A percentile compares a stretch with the other conserved stretches of the same genome.
phyloP scores from a whole-genome alignment of 2,329 filamentous ascomycete species.

The Botrytis hyacinthi region DNA sequence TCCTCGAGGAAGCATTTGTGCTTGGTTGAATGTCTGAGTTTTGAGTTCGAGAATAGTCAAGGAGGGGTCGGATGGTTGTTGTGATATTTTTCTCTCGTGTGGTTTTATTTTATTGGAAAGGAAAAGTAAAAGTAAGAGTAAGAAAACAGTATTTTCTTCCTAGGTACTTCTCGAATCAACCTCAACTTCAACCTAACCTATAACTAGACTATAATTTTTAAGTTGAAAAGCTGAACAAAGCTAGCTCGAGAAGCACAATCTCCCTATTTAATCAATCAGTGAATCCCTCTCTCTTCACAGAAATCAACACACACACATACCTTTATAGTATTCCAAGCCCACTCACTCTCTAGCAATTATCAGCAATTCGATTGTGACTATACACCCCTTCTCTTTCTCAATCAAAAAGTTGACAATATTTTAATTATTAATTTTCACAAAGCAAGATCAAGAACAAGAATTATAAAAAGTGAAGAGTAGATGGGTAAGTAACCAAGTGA shows the following conservation, averaged over 20 bases:
- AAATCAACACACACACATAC: background rate
- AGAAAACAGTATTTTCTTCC: too few relatives aligned
- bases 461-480: background rate
- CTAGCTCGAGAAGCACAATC: background rate
- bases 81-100: background rate
- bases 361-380: background rate
- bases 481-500: background rate
- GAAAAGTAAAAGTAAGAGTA: background rate
- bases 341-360: background rate
- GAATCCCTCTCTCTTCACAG: background rate
- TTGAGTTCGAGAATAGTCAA: background rate
- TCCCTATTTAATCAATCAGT: background rate
- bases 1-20: background rate
- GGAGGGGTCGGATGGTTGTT: background rate
- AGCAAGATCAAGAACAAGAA: background rate
- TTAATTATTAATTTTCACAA: background rate
- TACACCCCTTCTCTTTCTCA: background rate
- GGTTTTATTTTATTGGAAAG: background rate
- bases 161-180: background rate
- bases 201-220: background rate
- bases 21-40: background rate
- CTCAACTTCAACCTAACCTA: too few relatives aligned
- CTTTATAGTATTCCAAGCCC: background rate
- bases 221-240: background rate
- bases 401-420: background rate